Evolutionary conservation across 2,329 filamentous ascomycete genomes (phyloP), one percentile per base, ranked within the genome.

Genomic region (Verticillium isaacii): DNA sequence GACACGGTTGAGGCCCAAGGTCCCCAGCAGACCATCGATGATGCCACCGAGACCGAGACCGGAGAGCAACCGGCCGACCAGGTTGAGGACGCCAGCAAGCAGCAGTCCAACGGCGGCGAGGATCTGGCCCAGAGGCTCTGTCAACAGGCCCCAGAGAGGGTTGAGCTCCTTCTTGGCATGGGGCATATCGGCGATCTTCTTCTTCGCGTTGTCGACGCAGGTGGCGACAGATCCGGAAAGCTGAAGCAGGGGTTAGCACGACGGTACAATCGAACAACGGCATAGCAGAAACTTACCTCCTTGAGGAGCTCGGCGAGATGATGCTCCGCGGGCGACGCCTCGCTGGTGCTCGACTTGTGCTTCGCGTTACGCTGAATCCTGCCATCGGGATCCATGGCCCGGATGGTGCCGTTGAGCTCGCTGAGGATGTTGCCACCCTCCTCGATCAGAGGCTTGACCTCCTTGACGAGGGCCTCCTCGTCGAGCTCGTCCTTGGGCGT

Each of bases 101-200:
- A 97, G 76, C 63, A 97, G 78, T 25, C 93, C 93, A 56, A 97
- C 93, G 12, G 91, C 93, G 9, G 93, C 92, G 57, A 97, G 84
- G 72, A 97, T 97, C 83, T 97, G 93, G 84, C 93, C 92, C 25
- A 97, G 80, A 12, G 93, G 93, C 81, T 97, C 92, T 39, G 87
- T 87, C 15, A 95, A 80, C 57, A 97, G 81, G 34, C 81, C 87
- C 92, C 93, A 96, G 34, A 97, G 86, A 12, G 93, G 93, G 79
- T 94, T 97, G 64, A 97, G 84, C 80, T 94, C 89, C 83, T 96
- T 94, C 89, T 97, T 96, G 54, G 92, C 93, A 68, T 96, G 90
- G 6, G 93, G 93, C 91, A 97, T 95, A 71, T 91, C 90, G 71
- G 90, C 87, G 64, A 97, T 90, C 81, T 91, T 91, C 80, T 89